phyloP scores from a whole-genome alignment of 1,284 basidiomycete species.

The Rhodotorula sp. region DNA sequence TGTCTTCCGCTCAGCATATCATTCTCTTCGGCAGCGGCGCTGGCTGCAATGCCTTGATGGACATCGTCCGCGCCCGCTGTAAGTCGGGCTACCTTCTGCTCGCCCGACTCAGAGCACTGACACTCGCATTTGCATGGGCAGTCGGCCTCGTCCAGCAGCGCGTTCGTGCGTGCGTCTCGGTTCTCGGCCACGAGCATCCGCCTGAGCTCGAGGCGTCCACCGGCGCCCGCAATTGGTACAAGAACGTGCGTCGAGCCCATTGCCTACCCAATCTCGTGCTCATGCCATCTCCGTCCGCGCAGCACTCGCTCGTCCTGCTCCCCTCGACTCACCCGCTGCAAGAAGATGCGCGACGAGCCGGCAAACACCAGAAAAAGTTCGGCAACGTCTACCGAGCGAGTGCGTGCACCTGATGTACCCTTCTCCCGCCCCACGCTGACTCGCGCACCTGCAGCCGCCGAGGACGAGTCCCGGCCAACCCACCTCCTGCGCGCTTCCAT shows the following conservation, averaged over 20 bases:
- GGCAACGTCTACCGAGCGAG: conserved; percentile 36
- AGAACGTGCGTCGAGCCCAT: conserved; percentile 22
- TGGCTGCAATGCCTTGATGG: conserved; percentile 71
- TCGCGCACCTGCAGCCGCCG: conserved; percentile 13
- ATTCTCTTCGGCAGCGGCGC: conserved; percentile 83
- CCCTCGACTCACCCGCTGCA: conserved; percentile 35
- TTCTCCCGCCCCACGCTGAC: no score
- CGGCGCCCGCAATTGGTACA: conserved; percentile 35
- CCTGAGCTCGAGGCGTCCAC: conserved; percentile 30
- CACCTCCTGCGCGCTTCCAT: conserved; percentile 34
- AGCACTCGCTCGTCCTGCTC: conserved; percentile 38
- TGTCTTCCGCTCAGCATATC: conserved; percentile 59
- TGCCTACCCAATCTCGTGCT: background rate
- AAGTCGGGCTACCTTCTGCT: conserved; percentile 41
- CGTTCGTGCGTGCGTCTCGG: conserved; percentile 29
- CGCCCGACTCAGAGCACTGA: no score
- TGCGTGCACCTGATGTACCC: background rate
- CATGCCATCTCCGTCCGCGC: background rate
- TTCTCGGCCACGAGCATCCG: conserved; percentile 38
- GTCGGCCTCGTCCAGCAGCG: conserved; percentile 5
- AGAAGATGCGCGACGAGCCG: conserved; percentile 33
- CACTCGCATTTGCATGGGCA: no score
- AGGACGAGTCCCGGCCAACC: conserved; percentile 37
- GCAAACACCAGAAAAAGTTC: conserved; percentile 39
- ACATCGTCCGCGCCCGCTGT: conserved; percentile 70